Base-by-base conservation (phyloP, 768 basidiomycete species). In the Leccinum disarticulatum region DNA sequence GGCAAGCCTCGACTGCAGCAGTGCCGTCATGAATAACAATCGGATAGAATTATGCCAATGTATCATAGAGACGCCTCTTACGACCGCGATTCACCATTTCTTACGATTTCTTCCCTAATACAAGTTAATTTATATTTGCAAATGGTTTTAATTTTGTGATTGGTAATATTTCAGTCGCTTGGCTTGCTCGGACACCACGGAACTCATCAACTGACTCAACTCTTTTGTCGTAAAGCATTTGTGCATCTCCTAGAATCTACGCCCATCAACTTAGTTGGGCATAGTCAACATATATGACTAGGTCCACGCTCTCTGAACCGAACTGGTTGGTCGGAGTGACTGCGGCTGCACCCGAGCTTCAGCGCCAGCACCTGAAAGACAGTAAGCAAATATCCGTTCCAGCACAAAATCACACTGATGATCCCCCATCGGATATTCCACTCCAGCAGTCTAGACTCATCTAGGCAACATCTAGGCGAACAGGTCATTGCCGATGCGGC, bases 1-100 rank as follows among this genome's bases (percentile, higher is more conserved):
- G 65, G 70, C n/a, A 56, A 64, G 64, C 61, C 62, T 48, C 17
- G 17, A 38, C 25, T 61, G 61, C 67, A 71, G 60, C 59, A 50
- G n/a, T 19, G 41, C 17, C 51, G 58, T 54, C 46, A 41, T 35
- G 47, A 57, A 56, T 56, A 38, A 49, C 53, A 33, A 28, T 52
- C 33, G 43, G 55, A 33, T 68, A 70, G 63, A 68, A 52, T 57
- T 35, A 62, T 22, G 63, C 33, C 54, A 9, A 11, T 33, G 33
- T 70, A 70, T 61, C 56, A 54, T 70, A 71, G 25, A 52, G 19
- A 58, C 14, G 28, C 19, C 57, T 53, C 41, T 52, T 54, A 70
- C 60, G 58, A 60, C 51, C 27, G 15, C 15, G 3, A 1, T 38
- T 57, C 49, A 30, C 50, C 31, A 31, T 22, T 70, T 57, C 43